Conservation (phyloP, 352 stramenopile genomes). For the Globisporangium camurandrum region DNA sequence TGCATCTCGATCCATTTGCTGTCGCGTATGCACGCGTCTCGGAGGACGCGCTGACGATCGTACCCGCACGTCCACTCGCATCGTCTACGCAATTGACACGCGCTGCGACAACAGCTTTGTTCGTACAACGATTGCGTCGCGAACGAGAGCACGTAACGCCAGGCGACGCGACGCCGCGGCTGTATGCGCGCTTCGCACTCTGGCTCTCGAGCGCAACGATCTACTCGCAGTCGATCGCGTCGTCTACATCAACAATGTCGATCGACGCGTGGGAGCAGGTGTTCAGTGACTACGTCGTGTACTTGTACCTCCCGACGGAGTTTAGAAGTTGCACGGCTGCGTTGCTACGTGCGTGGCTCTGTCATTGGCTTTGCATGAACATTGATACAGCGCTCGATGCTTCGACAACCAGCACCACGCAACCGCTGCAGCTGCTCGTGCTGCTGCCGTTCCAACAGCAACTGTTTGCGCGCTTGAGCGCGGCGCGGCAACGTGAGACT, state of each 20-base stretch:
- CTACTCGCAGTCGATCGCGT: constrained; percentile 14
- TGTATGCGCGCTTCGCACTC: constrained; percentile 6
- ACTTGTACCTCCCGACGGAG: constrained; percentile 55
- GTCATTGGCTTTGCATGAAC: constrained; percentile 36
- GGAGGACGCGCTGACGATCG: constrained; percentile 1
- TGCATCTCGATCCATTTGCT: constrained; percentile 1
- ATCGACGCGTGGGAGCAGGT: constrained; percentile 32
- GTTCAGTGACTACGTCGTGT: constrained; percentile 30
- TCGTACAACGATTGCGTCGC: not conserved
- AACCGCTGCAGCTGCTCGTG: constrained; percentile 19
- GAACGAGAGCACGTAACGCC: too few relatives aligned
- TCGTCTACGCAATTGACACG: too few relatives aligned
- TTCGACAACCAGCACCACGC: too few relatives aligned
- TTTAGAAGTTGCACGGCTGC: constrained; percentile 23
- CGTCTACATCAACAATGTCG: not conserved
- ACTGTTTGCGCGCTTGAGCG: constrained; percentile 28
- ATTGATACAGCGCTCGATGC: constrained; percentile 12
- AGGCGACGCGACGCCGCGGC: not conserved
- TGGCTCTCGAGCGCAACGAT: constrained; percentile 14
- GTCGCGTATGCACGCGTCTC: constrained; percentile 1
- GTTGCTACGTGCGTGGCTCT: constrained; percentile 35
- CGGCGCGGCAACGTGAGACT: constrained; percentile 3
- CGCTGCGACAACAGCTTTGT: too few relatives aligned
- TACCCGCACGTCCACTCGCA: not conserved
- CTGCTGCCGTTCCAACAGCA: constrained; percentile 45